phyloP scores from a whole-genome alignment of 768 basidiomycete species.

The Hericium erinaceus region DNA sequence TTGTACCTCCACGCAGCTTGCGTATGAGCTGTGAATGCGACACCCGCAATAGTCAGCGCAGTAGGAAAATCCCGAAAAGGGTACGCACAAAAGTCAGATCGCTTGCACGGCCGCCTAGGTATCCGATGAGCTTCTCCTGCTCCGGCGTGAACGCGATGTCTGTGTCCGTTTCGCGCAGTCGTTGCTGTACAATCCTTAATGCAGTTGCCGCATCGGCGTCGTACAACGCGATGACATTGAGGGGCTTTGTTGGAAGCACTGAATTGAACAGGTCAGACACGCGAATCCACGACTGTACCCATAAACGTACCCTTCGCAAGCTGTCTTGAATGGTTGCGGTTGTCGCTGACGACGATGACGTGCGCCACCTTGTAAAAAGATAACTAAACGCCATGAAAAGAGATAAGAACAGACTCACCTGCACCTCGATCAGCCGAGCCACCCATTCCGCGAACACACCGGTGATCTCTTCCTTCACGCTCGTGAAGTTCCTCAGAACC shows the following conservation, averaged over 20 bases:
- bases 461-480: slow-evolving; percentile 58
- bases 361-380: slow-evolving; percentile 66
- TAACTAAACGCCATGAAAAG: not conserved
- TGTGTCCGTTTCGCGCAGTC: slow-evolving; percentile 51
- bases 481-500: slow-evolving; percentile 71
- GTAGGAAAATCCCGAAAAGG: not conserved
- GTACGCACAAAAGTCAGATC: slow-evolving; percentile 73
- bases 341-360: slow-evolving; percentile 85
- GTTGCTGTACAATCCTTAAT: slow-evolving; percentile 72
- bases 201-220: slow-evolving; percentile 83
- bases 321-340: slow-evolving; percentile 78
- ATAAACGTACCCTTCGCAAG: slow-evolving; percentile 58
- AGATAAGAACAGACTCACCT: slow-evolving; percentile 32
- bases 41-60: not conserved
- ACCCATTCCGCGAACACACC: slow-evolving; percentile 78
- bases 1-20: slow-evolving; percentile 70
- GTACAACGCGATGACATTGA: slow-evolving; percentile 66
- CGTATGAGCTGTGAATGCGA: slow-evolving; percentile 54
- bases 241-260: slow-evolving; percentile 81
- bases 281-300: not conserved
- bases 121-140: slow-evolving; percentile 51
- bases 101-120: slow-evolving; percentile 84
- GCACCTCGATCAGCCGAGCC: slow-evolving; percentile 69
- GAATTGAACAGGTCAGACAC: not conserved
- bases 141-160: slow-evolving; percentile 43